phyloP scores from a whole-genome alignment of 2,329 filamentous ascomycete species.

The Onygena corvina region DNA sequence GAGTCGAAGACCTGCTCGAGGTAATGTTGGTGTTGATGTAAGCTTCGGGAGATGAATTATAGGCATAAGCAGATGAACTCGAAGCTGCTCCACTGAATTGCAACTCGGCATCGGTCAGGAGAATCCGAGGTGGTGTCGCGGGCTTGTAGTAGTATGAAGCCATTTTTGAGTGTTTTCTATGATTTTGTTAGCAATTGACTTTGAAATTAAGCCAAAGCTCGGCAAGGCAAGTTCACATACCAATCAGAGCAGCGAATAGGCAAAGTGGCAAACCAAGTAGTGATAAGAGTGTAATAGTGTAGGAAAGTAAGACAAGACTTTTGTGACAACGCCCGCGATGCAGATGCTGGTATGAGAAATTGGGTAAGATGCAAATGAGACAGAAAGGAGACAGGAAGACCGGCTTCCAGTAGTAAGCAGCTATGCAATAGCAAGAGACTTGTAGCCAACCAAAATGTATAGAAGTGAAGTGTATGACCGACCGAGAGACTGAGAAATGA shows the following conservation, averaged over 20 bases:
- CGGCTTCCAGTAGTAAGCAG: constrained; percentile 1
- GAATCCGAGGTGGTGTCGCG: constrained; percentile 31
- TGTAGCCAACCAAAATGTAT: background rate
- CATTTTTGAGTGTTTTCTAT: constrained; percentile 2
- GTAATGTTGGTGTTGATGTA: constrained; percentile 57
- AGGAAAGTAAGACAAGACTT: background rate
- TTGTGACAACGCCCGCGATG: background rate
- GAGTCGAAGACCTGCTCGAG: constrained; percentile 58
- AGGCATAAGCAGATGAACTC: constrained; percentile 49
- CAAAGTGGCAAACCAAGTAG: background rate
- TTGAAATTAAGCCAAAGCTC: background rate
- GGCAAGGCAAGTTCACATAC: background rate
- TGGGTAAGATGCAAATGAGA: constrained; percentile 2
- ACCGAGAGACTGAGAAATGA: background rate
- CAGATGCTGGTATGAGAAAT: constrained; percentile 3
- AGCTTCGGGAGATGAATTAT: constrained; percentile 58
- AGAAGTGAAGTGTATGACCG: background rate
- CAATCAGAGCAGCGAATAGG: background rate
- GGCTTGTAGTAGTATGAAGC: constrained; percentile 34
- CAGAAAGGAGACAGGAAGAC: background rate
- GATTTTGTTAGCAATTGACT: background rate
- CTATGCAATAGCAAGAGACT: constrained; percentile 7
- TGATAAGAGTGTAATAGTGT: too few species aligned
- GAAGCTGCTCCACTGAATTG: constrained; percentile 46
- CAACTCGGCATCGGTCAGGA: background rate